Evolutionary conservation across 139 green algal species (phyloP), one percentile per base, ranked within the genome.

Genomic region (Deuterostichococcus epilithicus): DNA sequence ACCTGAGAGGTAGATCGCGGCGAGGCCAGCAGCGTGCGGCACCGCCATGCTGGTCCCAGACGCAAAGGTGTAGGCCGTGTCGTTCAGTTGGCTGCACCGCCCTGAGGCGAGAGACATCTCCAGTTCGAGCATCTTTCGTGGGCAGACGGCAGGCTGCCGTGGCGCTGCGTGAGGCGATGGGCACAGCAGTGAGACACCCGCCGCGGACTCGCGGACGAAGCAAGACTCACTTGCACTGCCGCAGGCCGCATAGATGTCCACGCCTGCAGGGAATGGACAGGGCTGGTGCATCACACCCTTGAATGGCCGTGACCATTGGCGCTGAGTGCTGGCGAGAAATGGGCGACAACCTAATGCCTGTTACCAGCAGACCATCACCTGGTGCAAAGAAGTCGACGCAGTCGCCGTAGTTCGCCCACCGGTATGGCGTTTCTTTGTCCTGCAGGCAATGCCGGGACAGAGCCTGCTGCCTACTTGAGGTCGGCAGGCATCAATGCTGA

Each of bases 11-110:
- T 65, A 73, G 60, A 73, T 37, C 10, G 60, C 74, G 26, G 39
- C 74, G 18, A 52, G 45, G 32, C 74, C 74, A 39, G 63, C 33
- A 38, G 68, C 60, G 23, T 59, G 44, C 13, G 74, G 60, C 22
- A 60, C 39, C 1, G 60, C 60, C 74, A 78, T 78, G 60, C 45
- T 65, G 26, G 60, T 73, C 1, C 63, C 74, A 18, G 60, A 69
- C 10, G 63, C 63, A 37, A 69, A 37, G 36, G 91, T 86, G 82
- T 94, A 94, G 0, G 90, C 77, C 0, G 13, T 65, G 38, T 90
- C 79, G 1, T 74, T 88, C 20, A 92, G 70, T 3, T 67, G 13
- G 0, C 72, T 66, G 71, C 91, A 95, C n/a, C 91, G 83, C 2
- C 47, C 83, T 81, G 80, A 70, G 69, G 0, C 8, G 8, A 13